These are phyloP conservation scores for Zygosaccharomyces sapae DNA, from an alignment of 1,139 yeast species.

Conservation along the genomic window DNA sequence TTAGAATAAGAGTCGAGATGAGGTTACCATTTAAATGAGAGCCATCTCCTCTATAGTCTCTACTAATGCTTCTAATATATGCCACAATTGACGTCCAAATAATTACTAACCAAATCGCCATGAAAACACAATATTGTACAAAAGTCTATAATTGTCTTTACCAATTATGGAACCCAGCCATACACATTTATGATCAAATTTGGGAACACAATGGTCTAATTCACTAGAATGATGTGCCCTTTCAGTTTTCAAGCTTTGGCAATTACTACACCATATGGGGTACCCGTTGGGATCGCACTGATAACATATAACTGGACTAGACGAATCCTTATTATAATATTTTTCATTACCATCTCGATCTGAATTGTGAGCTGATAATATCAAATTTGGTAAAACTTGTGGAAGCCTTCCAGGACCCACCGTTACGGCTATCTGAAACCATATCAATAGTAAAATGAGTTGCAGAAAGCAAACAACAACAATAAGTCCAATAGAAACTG, in stretches of 20 bases:
- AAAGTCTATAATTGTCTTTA: constrained; percentile 48
- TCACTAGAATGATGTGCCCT: constrained; percentile 56
- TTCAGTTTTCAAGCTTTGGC: constrained; percentile 50
- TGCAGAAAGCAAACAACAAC: constrained; percentile 18
- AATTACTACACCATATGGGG: constrained; percentile 57
- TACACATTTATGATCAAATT: constrained; percentile 64
- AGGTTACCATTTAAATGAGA: constrained; percentile 44
- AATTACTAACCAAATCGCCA: constrained; percentile 37
- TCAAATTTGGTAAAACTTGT: constrained; percentile 24
- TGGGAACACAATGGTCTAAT: constrained; percentile 46
- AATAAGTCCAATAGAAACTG: constrained; percentile 27
- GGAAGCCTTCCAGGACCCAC: constrained; percentile 32
- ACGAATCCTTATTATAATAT: constrained; percentile 9
- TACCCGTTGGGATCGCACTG: constrained; percentile 56
- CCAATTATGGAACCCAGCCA: constrained; percentile 63
- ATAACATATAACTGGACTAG: constrained; percentile 48
- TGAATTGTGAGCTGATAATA: constrained; percentile 12
- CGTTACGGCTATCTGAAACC: constrained; percentile 22
- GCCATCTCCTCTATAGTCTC: constrained; percentile 26
- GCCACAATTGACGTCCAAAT: constrained; percentile 33
- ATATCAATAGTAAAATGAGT: constrained; percentile 16
- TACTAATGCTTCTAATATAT: constrained; percentile 34
- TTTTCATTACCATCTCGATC: constrained; percentile 4
- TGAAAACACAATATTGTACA: constrained; percentile 47
- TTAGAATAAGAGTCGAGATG: constrained; percentile 42